Evolutionary conservation across 2,329 filamentous ascomycete species (phyloP), one percentile per base, ranked within the genome.

Genomic region (Colletotrichum sp.): DNA sequence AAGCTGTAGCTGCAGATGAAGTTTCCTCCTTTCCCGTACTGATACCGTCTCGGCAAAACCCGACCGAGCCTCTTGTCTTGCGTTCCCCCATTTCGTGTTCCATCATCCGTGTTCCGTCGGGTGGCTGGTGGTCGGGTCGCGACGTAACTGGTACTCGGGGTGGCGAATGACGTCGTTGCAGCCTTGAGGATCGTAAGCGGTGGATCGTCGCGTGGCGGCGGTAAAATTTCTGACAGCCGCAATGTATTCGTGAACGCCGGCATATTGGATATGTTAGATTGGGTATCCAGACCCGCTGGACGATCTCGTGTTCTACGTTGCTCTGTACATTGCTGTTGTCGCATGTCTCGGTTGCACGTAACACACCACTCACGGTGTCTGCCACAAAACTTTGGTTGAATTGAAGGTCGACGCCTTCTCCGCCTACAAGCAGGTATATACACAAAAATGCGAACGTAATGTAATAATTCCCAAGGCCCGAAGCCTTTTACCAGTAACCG

Each of bases 151-250:
- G 44, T 30, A 63, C n/a, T 34, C 39, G 59, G 44, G n/a, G 70
- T 73, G 70, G 74, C 74, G 24, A 69, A 76, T 73, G 74, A 76
- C 70, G 74, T 76, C 70, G 74, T 39, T 66, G 64, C 44, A 44
- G 60, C 60, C 34, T 30, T 55, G n/a, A 30, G 28, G 39, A 57
- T 64, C 32, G 69, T 52, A 52, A 64, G 64, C 44, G 30, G 49
- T 18, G 16, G 44, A 72, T 72, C 49, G 34, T 65, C 44, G 69
- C 18, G 44, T 74, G 70, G 74, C 59, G 74, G 12, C 6, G 21
- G 49, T 13, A 26, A 66, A 59, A 39, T 32, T 28, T 30, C 32
- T 32, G 18, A 39, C 64, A 39, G 12, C 32, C 52, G 32, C 15
- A 10, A n/a, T 4, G 36, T 9, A 16, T n/a, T 15, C 3, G 57